These are phyloP conservation scores for Wickerhamiella hasegawae DNA, from an alignment of 805 yeast species.

Conservation along the genomic window DNA sequence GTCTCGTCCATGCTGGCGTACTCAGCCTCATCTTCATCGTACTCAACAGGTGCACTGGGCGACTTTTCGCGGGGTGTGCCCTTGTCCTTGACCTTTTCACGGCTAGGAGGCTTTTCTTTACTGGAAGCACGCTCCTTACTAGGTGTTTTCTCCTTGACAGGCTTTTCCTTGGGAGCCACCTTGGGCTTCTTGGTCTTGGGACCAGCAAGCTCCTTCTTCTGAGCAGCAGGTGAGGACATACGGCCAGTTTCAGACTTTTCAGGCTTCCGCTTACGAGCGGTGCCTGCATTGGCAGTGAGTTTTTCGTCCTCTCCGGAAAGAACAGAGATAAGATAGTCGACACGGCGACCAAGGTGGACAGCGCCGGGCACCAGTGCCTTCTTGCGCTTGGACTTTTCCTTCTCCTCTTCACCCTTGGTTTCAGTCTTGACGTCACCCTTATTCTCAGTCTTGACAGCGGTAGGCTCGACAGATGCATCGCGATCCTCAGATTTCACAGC, in stretches of 20 bases:
- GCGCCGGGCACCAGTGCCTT: slow-evolving; percentile 51
- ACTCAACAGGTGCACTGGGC: background rate
- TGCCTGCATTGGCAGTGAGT: background rate
- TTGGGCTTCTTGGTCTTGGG: slow-evolving; percentile 4
- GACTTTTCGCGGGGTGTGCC: background rate
- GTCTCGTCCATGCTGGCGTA: slow-evolving; percentile 69
- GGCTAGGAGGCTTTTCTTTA: slow-evolving; percentile 6
- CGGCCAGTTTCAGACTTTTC: slow-evolving; percentile 14
- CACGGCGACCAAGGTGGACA: slow-evolving; percentile 81
- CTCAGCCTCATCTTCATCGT: slow-evolving; percentile 27
- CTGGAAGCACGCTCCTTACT: slow-evolving; percentile 5
- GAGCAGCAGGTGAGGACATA: slow-evolving; percentile 1
- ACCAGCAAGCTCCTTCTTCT: slow-evolving; percentile 3
- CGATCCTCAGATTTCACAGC: slow-evolving; percentile 1
- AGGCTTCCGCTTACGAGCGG: slow-evolving; percentile 6
- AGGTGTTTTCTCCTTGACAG: background rate
- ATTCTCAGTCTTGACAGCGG: background rate
- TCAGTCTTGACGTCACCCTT: slow-evolving; percentile 11
- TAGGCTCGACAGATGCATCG: background rate
- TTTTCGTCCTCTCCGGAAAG: slow-evolving; percentile 38
- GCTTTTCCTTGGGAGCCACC: background rate
- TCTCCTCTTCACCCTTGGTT: slow-evolving; percentile 19
- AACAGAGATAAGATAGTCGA: slow-evolving; percentile 66
- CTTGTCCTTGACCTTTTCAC: slow-evolving; percentile 4
- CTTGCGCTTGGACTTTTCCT: slow-evolving; percentile 11